Conservation (phyloP, 2,329 filamentous ascomycete species). For the Biscogniauxia marginata region DNA sequence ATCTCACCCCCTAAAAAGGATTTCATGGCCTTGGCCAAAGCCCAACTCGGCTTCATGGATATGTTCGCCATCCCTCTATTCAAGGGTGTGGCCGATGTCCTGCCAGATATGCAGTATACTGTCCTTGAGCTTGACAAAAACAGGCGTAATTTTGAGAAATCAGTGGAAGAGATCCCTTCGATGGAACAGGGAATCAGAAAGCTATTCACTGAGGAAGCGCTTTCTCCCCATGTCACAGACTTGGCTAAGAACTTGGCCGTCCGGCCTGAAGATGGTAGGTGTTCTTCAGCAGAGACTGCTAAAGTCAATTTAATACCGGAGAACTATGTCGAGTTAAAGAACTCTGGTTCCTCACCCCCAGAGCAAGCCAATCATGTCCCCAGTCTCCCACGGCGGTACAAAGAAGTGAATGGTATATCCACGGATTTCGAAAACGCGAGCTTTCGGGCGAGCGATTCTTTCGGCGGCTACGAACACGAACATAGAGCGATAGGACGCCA, state of each 20-base stretch:
- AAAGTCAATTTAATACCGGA: slow-evolving; percentile 19
- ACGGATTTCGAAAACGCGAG: slow-evolving; percentile 48
- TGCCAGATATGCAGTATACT: slow-evolving; percentile 81
- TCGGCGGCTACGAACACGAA: slow-evolving; percentile 41
- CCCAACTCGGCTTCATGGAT: slow-evolving; percentile 95
- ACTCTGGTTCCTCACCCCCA: slow-evolving; percentile 22
- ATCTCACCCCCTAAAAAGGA: slow-evolving; percentile 85
- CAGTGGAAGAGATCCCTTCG: slow-evolving; percentile 62
- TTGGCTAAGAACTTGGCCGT: slow-evolving; percentile 43
- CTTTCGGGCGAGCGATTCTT: slow-evolving; percentile 50
- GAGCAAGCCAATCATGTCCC: slow-evolving; percentile 32
- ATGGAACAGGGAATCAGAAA: slow-evolving; percentile 40
- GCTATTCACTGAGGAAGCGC: slow-evolving; percentile 39
- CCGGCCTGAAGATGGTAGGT: slow-evolving; percentile 21
- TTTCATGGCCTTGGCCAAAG: slow-evolving; percentile 75
- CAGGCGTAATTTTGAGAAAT: slow-evolving; percentile 68
- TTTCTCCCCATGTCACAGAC: slow-evolving; percentile 36
- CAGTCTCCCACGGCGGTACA: slow-evolving; percentile 35
- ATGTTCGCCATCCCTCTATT: slow-evolving; percentile 93
- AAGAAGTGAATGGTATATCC: slow-evolving; percentile 44
- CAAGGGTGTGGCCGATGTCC: slow-evolving; percentile 78
- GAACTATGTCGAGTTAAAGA: slow-evolving; percentile 29
- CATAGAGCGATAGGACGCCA: slow-evolving; percentile 31
- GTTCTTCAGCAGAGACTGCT: slow-evolving; percentile 16
- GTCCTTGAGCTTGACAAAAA: slow-evolving; percentile 80